phyloP scores from a whole-genome alignment of 352 stramenopile species.

The Achlya hypogyna region DNA sequence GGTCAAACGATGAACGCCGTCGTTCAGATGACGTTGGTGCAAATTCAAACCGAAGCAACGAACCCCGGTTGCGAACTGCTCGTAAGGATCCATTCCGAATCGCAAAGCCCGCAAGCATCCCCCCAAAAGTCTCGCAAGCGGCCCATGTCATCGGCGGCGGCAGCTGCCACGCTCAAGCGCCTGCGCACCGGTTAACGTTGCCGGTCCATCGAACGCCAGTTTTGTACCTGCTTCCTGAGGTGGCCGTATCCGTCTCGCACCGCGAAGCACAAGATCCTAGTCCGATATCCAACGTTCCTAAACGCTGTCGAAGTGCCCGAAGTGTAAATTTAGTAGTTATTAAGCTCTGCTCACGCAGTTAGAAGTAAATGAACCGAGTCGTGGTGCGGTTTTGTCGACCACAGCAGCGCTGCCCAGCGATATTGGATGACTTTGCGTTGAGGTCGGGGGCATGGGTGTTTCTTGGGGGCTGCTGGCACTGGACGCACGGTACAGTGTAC shows the following conservation, averaged over 20 bases:
- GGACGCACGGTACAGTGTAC: too few species aligned
- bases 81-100: not conserved
- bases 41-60: slow-evolving; percentile 1
- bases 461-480: too few species aligned
- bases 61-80: slow-evolving; percentile 12
- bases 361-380: too few species aligned
- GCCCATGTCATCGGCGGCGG: not conserved
- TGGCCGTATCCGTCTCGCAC: too few species aligned
- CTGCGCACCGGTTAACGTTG: slow-evolving; percentile 1
- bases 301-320: too few species aligned
- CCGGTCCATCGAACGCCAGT: not conserved
- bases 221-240: not conserved
- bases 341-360: not conserved
- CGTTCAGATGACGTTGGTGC: slow-evolving; percentile 19
- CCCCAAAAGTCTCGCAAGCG: not conserved
- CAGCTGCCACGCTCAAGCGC: slow-evolving; percentile 7
- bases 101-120: not conserved
- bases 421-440: too few species aligned
- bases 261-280: too few species aligned
- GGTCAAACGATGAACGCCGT: slow-evolving; percentile 16
- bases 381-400: too few species aligned
- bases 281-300: too few species aligned
- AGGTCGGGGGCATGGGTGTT: too few species aligned
- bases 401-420: too few species aligned
- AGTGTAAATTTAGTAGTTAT: not conserved